Conservation (phyloP, 2,329 filamentous ascomycete species). For the Pseudogymnoascus sp. region DNA sequence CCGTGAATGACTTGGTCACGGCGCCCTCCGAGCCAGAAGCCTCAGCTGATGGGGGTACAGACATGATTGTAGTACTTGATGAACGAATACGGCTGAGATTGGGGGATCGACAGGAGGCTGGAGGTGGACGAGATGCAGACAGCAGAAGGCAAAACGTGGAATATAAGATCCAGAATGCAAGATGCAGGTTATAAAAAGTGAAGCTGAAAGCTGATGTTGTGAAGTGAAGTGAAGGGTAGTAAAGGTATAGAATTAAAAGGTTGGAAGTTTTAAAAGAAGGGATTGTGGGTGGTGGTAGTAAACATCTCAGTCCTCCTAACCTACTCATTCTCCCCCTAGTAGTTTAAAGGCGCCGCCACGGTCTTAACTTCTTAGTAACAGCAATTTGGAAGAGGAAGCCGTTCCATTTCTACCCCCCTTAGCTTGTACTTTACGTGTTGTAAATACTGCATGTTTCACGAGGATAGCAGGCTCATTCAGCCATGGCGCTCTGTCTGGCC, state of each 20-base stretch:
- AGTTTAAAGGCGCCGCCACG: neutral
- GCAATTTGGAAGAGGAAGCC: neutral
- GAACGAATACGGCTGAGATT: neutral
- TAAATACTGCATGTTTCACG: neutral
- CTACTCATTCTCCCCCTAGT: neutral
- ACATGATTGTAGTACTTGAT: conserved; percentile 14
- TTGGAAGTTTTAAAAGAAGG: neutral
- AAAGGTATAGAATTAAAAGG: neutral
- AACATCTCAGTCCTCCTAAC: neutral
- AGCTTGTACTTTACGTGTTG: neutral
- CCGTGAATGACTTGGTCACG: neutral
- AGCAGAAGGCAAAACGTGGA: neutral
- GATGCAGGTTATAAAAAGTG: neutral
- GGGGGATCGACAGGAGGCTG: neutral
- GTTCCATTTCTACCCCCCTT: neutral
- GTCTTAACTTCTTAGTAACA: neutral
- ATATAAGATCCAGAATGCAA: neutral
- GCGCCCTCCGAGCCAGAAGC: neutral
- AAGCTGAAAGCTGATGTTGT: neutral
- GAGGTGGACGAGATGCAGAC: neutral
- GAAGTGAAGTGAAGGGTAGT: neutral
- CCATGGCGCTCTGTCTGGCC: neutral
- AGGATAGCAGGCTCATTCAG: neutral
- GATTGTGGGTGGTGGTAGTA: neutral
- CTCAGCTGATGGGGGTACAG: conserved; percentile 1